Evolutionary conservation across 257 asterid genomes (phyloP).

Genomic region (Misopates orontium): DNA sequence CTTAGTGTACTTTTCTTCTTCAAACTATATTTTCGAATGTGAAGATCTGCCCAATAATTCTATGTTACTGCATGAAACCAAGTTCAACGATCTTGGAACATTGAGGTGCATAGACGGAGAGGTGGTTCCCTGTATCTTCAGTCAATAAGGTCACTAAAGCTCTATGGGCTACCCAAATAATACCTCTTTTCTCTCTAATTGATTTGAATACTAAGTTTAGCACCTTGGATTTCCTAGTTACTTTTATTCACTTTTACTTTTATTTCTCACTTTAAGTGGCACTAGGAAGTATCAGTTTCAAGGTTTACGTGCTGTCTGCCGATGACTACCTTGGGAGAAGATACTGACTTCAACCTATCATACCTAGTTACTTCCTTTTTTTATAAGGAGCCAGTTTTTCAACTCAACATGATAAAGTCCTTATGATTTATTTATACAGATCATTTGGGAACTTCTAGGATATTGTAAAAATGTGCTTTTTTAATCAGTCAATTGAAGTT

Average conservation of each 20-base stretch:
- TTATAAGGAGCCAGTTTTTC: no score
- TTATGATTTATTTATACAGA: no score
- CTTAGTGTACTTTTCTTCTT: slow-evolving; percentile 18
- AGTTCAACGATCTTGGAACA: slow-evolving; percentile 5
- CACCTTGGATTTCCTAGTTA: not conserved
- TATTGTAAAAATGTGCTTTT: no score
- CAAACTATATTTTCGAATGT: not conserved
- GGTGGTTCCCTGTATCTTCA: not conserved
- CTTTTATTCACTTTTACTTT: not conserved
- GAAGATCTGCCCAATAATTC: not conserved
- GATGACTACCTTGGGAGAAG: no score
- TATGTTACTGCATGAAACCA: not conserved
- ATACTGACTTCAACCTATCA: no score
- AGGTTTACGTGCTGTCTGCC: not conserved
- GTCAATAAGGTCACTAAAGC: not conserved
- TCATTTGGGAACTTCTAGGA: no score
- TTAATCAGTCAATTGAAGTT: no score
- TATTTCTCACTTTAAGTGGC: slow-evolving; percentile 3
- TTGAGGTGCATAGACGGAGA: not conserved
- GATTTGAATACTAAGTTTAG: not conserved
- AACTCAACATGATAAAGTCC: no score
- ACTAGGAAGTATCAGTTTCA: slow-evolving; percentile 7
- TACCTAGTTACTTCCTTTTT: no score
- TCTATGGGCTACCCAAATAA: not conserved
- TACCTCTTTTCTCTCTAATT: not conserved